Conservation (phyloP, 2,329 filamentous ascomycete genomes). For the Onygenales sp. region DNA sequence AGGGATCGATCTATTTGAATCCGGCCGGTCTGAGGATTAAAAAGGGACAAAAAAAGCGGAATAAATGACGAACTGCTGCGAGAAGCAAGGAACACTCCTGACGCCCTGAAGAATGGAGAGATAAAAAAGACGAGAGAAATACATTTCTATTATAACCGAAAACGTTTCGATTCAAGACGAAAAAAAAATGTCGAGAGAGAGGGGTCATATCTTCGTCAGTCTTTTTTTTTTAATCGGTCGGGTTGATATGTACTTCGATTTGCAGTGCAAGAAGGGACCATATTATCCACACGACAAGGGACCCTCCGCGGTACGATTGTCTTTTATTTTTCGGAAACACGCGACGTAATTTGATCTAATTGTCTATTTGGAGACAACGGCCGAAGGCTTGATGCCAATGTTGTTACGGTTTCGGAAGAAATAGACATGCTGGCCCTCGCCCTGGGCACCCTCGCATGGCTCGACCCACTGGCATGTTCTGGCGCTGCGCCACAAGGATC, state of each 20-base stretch:
- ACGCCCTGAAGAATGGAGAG: constrained; percentile 1
- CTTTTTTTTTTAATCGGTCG: neutral
- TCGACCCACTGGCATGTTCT: constrained; percentile 97
- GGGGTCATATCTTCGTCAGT: neutral
- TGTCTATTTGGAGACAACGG: neutral
- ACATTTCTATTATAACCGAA: neutral
- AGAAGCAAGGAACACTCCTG: neutral
- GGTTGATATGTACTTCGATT: too few relatives aligned
- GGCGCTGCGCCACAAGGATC: constrained; percentile 68
- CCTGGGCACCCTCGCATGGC: constrained; percentile 70
- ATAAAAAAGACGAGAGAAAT: neutral
- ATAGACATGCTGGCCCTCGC: constrained; percentile 71
- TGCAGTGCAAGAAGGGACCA: neutral
- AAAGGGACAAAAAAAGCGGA: neutral
- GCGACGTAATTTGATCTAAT: too few relatives aligned
- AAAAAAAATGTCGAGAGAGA: neutral
- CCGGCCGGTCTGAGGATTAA: neutral
- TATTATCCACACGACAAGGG: neutral
- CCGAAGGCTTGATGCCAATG: constrained; percentile 44
- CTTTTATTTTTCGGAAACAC: neutral
- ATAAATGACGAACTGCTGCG: neutral
- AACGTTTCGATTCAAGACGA: neutral
- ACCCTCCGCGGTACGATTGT: neutral
- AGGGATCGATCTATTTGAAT: neutral
- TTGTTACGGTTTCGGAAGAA: constrained; percentile 97